These are phyloP conservation scores for Fusarium succisae DNA, from an alignment of 2,329 filamentous ascomycete species.

Conservation along the genomic window DNA sequence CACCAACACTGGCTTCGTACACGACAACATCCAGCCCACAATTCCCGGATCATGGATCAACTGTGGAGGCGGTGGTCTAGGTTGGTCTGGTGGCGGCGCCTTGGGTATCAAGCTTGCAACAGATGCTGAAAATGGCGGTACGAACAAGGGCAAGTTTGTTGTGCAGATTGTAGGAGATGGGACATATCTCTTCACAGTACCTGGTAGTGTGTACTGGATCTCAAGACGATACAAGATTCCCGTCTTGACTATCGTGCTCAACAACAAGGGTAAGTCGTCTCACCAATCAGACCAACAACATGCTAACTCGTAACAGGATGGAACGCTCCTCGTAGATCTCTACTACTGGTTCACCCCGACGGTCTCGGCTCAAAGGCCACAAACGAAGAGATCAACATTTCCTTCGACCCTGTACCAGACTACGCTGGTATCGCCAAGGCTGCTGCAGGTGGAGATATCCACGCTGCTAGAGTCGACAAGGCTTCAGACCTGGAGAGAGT, in stretches of 20 bases:
- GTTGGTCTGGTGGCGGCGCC: conserved; percentile 81
- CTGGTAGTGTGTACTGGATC: conserved; percentile 66
- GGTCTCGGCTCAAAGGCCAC: conserved; percentile 62
- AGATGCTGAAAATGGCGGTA: conserved; percentile 50
- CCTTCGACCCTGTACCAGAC: conserved; percentile 66
- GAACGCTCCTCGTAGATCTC: conserved; percentile 67
- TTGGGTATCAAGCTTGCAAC: conserved; percentile 80
- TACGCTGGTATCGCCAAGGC: conserved; percentile 70
- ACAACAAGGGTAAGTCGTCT: conserved; percentile 60
- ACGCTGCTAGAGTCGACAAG: conserved; percentile 58
- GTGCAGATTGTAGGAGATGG: conserved; percentile 67
- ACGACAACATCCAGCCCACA: conserved; percentile 75
- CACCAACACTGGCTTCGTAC: conserved; percentile 72
- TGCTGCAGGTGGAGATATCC: conserved; percentile 63
- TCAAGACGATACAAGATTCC: conserved; percentile 63
- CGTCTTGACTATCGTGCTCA: conserved; percentile 63
- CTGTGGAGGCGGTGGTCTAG: conserved; percentile 81
- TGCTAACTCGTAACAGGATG: conserved; percentile 53
- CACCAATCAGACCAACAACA: too few relatives aligned
- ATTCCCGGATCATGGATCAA: conserved; percentile 81
- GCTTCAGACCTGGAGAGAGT: conserved; percentile 57
- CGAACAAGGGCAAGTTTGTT: conserved; percentile 60
- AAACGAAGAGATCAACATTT: conserved; percentile 72
- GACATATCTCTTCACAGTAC: conserved; percentile 65
- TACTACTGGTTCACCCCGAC: conserved; percentile 67